A percentile compares a stretch with the other conserved stretches of the same genome.
These are phyloP conservation scores for Linnemannia hyalina DNA, from an alignment of 192 early-diverging fungal genomes.

Conservation along the genomic window DNA sequence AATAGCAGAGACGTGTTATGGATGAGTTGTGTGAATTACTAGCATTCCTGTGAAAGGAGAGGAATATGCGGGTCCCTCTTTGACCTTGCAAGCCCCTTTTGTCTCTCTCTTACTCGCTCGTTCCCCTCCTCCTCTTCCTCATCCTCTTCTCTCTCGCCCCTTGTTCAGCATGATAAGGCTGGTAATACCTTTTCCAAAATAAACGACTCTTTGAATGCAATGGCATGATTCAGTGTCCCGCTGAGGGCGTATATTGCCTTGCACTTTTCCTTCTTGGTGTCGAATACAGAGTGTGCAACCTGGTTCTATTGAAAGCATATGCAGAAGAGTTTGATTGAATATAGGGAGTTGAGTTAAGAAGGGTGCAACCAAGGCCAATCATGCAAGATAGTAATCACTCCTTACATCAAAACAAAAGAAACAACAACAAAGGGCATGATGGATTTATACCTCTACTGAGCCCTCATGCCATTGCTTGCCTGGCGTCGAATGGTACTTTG, in stretches of 20 bases:
- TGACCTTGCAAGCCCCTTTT: background rate
- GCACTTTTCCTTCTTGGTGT: conserved; percentile 44
- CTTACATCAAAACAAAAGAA: background rate
- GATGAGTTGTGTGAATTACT: background rate
- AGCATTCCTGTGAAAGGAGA: background rate
- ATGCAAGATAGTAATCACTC: conserved; percentile 2
- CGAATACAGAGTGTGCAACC: conserved; percentile 23
- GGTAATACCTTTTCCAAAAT: conserved; percentile 38
- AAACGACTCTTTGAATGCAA: conserved; percentile 41
- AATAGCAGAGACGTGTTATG: background rate
- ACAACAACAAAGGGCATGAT: background rate
- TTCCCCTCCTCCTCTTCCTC: background rate
- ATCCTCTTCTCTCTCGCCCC: background rate
- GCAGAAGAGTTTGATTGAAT: background rate
- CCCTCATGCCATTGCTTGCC: conserved; percentile 32
- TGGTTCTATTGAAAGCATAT: background rate
- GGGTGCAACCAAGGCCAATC: background rate
- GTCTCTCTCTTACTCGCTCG: background rate
- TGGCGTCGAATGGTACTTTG: conserved; percentile 38
- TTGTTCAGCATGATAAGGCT: background rate
- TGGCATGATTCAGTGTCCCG: conserved; percentile 40
- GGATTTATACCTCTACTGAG: conserved; percentile 22
- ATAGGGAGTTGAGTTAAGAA: background rate
- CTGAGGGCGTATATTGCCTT: conserved; percentile 46
- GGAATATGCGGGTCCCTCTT: background rate